Percentiles rank a stretch among this genome's conserved stretches.
Conservation (phyloP, 2,329 filamentous ascomycete species). For the Massarina eburnea region DNA sequence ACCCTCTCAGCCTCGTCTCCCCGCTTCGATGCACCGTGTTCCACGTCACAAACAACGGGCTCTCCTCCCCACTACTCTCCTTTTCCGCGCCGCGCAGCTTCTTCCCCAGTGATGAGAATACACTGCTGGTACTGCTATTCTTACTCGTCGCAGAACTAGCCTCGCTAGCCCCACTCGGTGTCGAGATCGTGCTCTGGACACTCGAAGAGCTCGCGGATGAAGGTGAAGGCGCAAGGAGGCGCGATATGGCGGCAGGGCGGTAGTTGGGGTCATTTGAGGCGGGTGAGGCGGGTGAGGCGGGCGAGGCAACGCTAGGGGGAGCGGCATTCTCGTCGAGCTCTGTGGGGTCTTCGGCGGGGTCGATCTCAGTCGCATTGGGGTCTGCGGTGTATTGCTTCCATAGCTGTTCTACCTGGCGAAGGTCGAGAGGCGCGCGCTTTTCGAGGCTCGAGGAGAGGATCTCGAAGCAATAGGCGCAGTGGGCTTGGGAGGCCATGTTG, state of each 20-base stretch:
- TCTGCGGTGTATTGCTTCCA: constrained; percentile 58
- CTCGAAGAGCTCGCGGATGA: constrained; percentile 49
- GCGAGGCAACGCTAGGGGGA: constrained; percentile 5
- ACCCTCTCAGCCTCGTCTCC: constrained; percentile 76
- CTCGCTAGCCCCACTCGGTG: constrained; percentile 45
- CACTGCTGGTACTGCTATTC: constrained; percentile 26
- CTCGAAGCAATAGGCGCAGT: constrained; percentile 95
- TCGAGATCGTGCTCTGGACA: constrained; percentile 51
- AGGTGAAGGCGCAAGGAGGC: constrained; percentile 46
- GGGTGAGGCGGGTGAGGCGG: constrained; percentile 8
- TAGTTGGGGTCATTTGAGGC: constrained; percentile 23
- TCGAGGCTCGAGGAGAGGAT: constrained; percentile 75
- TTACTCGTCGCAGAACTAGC: constrained; percentile 51
- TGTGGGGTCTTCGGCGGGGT: constrained; percentile 24
- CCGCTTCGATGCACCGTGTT: constrained; percentile 66
- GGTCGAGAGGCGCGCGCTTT: constrained; percentile 64
- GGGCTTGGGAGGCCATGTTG: constrained; percentile 77
- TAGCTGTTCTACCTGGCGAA: constrained; percentile 69
- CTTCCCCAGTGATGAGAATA: constrained; percentile 40
- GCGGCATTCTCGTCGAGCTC: constrained; percentile 38
- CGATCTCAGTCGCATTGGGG: constrained; percentile 2
- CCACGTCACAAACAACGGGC: constrained; percentile 93
- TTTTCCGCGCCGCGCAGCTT: constrained; percentile 22
- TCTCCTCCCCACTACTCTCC: constrained; percentile 46
- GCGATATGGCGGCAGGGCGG: constrained; percentile 48